Conservation (phyloP, 345 rosid species). For the Pugionium cornutum region DNA sequence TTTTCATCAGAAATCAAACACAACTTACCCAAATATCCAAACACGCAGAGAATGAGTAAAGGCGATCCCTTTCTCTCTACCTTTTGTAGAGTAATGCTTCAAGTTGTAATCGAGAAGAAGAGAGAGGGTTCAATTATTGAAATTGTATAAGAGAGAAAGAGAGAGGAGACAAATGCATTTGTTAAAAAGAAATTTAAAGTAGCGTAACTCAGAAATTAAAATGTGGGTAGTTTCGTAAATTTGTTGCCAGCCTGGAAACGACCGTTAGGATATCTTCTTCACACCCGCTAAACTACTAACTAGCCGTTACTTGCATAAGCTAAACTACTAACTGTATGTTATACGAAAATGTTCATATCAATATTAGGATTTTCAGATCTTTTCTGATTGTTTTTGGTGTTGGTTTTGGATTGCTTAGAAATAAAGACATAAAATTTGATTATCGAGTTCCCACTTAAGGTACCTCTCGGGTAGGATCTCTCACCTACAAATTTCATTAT, state of each 20-base stretch:
- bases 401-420: too few species aligned
- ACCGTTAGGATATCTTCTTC: background rate
- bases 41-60: conserved; percentile 23
- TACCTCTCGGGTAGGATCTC: too few species aligned
- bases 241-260: background rate
- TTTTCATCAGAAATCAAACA: background rate
- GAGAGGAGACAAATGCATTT: background rate
- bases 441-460: too few species aligned
- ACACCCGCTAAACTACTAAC: too few species aligned
- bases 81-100: conserved; percentile 25
- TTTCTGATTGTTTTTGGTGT: too few species aligned
- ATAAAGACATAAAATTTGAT: too few species aligned
- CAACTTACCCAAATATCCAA: conserved; percentile 14
- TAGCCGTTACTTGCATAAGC: too few species aligned
- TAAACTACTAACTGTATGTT: too few species aligned
- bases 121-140: conserved; percentile 32
- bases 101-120: conserved; percentile 23
- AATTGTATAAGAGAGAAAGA: conserved; percentile 26
- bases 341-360: too few species aligned
- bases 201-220: conserved; percentile 7
- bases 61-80: conserved; percentile 35
- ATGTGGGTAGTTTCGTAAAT: background rate
- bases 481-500: too few species aligned
- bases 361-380: too few species aligned
- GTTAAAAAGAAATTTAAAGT: conserved; percentile 15